A percentile compares a stretch with the other conserved stretches of the same genome.
Evolutionary conservation across 2,329 filamentous ascomycete species (phyloP).

Genomic region (Talaromyces rugulosus): DNA sequence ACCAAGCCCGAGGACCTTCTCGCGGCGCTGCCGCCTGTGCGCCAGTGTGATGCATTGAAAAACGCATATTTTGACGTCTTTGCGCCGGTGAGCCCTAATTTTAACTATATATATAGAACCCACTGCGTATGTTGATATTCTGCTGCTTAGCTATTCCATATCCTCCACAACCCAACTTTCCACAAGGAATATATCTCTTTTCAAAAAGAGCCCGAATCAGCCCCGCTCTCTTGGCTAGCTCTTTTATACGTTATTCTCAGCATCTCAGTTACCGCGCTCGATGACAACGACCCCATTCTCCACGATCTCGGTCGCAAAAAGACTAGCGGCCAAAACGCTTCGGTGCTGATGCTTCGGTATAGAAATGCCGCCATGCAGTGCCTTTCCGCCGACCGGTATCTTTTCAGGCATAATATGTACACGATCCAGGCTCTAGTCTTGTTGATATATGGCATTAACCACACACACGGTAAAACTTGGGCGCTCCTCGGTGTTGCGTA

Average conservation of each 20-base stretch:
- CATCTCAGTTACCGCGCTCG: constrained; percentile 34
- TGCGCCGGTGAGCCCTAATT: constrained; percentile 28
- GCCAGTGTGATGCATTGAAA: constrained; percentile 34
- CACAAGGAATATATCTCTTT: constrained; percentile 37
- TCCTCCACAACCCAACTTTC: constrained; percentile 40
- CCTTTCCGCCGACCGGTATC: constrained; percentile 35
- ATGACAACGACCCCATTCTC: constrained; percentile 33
- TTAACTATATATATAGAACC: background rate
- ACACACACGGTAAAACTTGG: constrained; percentile 35
- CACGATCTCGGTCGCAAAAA: constrained; percentile 34
- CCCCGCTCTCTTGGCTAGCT: constrained; percentile 36
- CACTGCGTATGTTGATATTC: background rate
- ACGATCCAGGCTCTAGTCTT: constrained; percentile 38
- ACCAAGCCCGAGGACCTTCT: constrained; percentile 27
- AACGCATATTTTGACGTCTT: constrained; percentile 35
- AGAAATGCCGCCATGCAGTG: constrained; percentile 34
- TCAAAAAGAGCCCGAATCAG: constrained; percentile 29
- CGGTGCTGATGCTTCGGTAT: constrained; percentile 33
- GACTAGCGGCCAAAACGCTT: constrained; percentile 33
- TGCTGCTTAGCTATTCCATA: constrained; percentile 30
- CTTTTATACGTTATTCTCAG: constrained; percentile 36
- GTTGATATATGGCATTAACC: constrained; percentile 35
- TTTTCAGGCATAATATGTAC: constrained; percentile 36
- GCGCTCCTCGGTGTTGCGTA: constrained; percentile 37
- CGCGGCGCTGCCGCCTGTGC: constrained; percentile 29